Base-by-base conservation (phyloP, 176 grass and related monocot genomes). In the Tuctoria greenei region DNA sequence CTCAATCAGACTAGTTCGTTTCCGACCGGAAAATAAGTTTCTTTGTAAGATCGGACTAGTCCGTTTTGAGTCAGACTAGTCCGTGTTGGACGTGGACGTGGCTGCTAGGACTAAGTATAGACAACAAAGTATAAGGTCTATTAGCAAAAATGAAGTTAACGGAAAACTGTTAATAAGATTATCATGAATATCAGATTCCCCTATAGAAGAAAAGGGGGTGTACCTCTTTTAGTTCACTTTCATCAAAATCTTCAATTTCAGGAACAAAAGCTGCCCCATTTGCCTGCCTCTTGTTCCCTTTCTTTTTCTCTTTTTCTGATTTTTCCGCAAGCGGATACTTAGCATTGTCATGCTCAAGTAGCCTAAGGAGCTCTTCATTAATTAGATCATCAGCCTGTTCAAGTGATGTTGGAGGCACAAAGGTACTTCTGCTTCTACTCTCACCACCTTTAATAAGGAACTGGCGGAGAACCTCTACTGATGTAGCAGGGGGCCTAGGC, bases 351-450 rank as follows among this genome's bases (percentile, higher is more conserved):
- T 92, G 86, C 71, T 92, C 89, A 18, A 96, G 74, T 16, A 96
- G 80, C 63, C 61, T 77, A 76, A 92, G 61, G 75, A 96, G 73
- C 76, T 96, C 93, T 77, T 69, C 86, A 26, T 74, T 87, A 70
- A 96, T 87, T 80, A 96, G 75, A 59, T 90, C 89, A 69, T 92
- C 93, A 67, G 93, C 89, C 71, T 92, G 93, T 64, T 96, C 93
- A 77, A 92, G 88, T 69, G 81, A 72, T 60, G 93, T 96, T 64
- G 87, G 93, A 25, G 93, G 93, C 44, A 96, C 82, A 54, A 96
- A 96, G 1, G 93, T 86, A 56, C 85, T 91, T 72, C 82, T 65
- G 31, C 54, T 85, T 80, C 84, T 92, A 43, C 68, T 88, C 75
- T 96, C 93, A 66, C 82, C 86, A 74, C 75, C 79, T 86, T 74